Conservation (phyloP, 1,139 yeast species). For the Suhomyces bolitotheri region DNA sequence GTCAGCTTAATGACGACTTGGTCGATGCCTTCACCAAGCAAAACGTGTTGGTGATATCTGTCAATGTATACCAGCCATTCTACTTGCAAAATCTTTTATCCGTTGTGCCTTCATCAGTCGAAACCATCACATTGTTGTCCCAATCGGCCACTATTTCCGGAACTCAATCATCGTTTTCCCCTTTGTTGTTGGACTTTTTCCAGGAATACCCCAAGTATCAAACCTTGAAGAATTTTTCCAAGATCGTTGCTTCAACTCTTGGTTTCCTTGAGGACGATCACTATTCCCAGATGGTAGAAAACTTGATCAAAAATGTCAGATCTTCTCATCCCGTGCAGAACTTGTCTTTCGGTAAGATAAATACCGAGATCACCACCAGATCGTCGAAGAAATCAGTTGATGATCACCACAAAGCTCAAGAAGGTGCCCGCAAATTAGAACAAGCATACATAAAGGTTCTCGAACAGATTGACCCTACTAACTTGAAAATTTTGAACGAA, state of each 20-base stretch:
- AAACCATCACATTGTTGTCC: conserved; percentile 63
- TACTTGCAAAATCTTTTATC: conserved; percentile 50
- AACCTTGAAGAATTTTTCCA: conserved; percentile 48
- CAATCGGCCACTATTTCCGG: conserved; percentile 52
- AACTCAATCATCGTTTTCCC: conserved; percentile 52
- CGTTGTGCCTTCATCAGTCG: conserved; percentile 56
- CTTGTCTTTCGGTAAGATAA: conserved; percentile 55
- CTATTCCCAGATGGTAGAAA: conserved; percentile 45
- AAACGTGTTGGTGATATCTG: conserved; percentile 52
- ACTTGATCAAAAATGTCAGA: conserved; percentile 54
- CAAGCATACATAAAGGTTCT: conserved; percentile 77
- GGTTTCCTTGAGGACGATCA: conserved; percentile 50
- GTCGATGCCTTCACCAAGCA: conserved; percentile 41
- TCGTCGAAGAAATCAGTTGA: conserved; percentile 27
- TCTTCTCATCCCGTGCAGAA: conserved; percentile 62
- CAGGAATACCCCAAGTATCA: conserved; percentile 53
- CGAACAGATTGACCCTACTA: conserved; percentile 59
- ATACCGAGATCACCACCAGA: conserved; percentile 32
- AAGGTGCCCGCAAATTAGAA: conserved; percentile 58
- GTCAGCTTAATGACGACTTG: conserved; percentile 52
- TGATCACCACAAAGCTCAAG: conserved; percentile 35
- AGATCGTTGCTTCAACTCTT: conserved; percentile 60
- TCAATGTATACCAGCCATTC: conserved; percentile 76
- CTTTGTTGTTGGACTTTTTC: conserved; percentile 74
- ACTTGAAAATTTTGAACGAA: conserved; percentile 61